Percentiles rank a stretch among this genome's conserved stretches.
Evolutionary conservation across 345 rosid genomes (phyloP).

Genomic region (Brassica cretica): DNA sequence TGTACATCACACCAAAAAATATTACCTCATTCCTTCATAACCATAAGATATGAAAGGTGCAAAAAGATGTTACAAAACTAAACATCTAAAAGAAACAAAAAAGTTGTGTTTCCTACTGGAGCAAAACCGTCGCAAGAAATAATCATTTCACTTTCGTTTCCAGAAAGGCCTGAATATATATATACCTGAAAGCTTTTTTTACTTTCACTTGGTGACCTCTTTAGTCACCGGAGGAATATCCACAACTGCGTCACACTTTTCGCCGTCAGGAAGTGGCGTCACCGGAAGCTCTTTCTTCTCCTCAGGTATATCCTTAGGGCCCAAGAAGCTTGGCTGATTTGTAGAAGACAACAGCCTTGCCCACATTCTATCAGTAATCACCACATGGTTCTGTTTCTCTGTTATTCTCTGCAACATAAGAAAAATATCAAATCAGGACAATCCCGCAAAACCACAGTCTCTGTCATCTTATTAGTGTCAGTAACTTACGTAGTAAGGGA

Average conservation of each 20-base stretch:
- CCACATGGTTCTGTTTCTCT: conserved; percentile 77
- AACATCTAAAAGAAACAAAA: conserved; percentile 6
- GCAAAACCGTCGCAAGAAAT: background rate
- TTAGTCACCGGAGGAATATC: conserved; percentile 32
- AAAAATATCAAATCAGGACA: background rate
- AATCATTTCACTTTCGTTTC: conserved; percentile 19
- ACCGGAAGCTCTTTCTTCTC: conserved; percentile 40
- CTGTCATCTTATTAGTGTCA: background rate
- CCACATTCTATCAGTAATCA: conserved; percentile 90
- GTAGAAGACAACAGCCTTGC: conserved; percentile 82
- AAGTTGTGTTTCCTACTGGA: background rate
- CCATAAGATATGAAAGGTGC: background rate
- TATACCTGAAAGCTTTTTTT: background rate
- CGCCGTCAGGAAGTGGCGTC: conserved; percentile 32
- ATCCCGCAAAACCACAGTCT: background rate
- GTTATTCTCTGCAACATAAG: conserved; percentile 64
- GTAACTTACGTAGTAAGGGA: conserved; percentile 70
- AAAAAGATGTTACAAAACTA: background rate
- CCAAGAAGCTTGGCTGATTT: conserved; percentile 77
- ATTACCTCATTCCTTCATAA: conserved; percentile 10
- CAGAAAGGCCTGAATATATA: background rate
- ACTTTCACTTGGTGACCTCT: conserved; percentile 26
- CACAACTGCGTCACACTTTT: background rate
- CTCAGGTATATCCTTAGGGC: conserved; percentile 43
- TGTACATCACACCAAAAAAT: background rate